Evolutionary conservation across 1,139 yeast genomes (phyloP), one percentile per base, ranked within the genome.

Genomic region (Saccharomyces hybrid): DNA sequence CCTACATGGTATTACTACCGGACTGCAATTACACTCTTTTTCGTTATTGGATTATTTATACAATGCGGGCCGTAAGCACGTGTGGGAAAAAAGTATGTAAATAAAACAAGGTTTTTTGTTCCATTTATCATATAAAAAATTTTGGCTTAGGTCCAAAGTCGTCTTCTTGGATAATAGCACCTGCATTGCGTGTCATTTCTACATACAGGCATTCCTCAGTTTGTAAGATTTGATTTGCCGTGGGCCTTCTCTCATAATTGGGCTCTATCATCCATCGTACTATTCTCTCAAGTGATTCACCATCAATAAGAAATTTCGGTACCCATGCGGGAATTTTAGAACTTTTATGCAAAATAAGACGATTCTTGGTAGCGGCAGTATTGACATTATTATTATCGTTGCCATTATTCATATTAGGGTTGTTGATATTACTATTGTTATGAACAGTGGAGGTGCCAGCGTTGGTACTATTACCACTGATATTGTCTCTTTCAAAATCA

Each of bases 111-210:
- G 26, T 20, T 26, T 23, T n/a, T 11, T 20, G 20, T 52, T 20
- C 50, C 51, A 23, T 30, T 57, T 51, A 41, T 52, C 53, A 59
- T 34, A 54, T 57, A 51, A 65, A 67, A 49, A 67, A 64, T 23
- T 71, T 76, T 3, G 84, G 84, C 58, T 76, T 74, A 7, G 98
- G 97, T 0, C 99, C 99, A 70, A 81, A 91, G 63, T 93, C 98
- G 42, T 98, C 99, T 72, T 93, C 99, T 64, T 86, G 95, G 61
- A 93, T 88, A 1, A 93, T 88, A 1, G 98, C 97, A 2, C 99
- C 99, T 3, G 97, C 91, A 67, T 88, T 87, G 54, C 98, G 78
- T 59, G 95, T 80, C 59, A 79, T 74, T 62, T 91, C 97, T 48
- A 93, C 93, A 59, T 85, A 80, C 52, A 79, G 78, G 61, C 95